Percentiles rank a stretch among this genome's conserved stretches.
Conservation (phyloP, 805 yeast species). For the Cyberlindnera maritima region DNA sequence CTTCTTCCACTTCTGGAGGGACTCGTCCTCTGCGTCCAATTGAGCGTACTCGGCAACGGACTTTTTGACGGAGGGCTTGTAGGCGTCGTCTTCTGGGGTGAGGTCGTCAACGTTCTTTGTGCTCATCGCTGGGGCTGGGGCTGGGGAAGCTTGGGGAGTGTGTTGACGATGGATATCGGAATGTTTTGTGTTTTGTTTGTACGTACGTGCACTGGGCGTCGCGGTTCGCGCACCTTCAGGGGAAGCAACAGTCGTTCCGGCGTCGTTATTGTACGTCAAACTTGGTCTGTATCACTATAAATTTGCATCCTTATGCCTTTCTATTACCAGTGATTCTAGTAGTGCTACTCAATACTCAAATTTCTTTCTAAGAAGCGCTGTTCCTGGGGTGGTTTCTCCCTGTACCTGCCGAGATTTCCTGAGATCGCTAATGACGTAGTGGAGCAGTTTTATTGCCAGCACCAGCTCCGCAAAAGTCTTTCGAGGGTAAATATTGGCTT, state of each 20-base stretch:
- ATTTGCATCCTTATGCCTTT: too few species aligned
- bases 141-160: background rate
- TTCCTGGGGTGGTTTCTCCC: background rate
- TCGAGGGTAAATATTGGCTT: too few species aligned
- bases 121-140: slow-evolving; percentile 7
- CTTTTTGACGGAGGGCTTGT: slow-evolving; percentile 56
- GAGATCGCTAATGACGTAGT: background rate
- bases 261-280: too few species aligned
- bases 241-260: background rate
- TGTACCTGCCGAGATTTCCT: background rate
- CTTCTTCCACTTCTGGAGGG: slow-evolving; percentile 87
- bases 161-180: background rate
- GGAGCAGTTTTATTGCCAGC: too few species aligned
- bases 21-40: slow-evolving; percentile 87
- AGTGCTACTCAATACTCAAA: too few species aligned
- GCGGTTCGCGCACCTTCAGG: slow-evolving; percentile 1
- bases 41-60: slow-evolving; percentile 80
- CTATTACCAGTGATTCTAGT: too few species aligned
- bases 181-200: background rate
- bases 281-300: too few species aligned
- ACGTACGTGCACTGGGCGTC: background rate
- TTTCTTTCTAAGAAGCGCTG: background rate
- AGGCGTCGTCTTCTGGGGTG: slow-evolving; percentile 59
- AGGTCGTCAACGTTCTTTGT: slow-evolving; percentile 44
- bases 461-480: too few species aligned